These are phyloP conservation scores for Trichoderma koningiopsis DNA, from an alignment of 2,329 filamentous ascomycete species.

Conservation along the genomic window DNA sequence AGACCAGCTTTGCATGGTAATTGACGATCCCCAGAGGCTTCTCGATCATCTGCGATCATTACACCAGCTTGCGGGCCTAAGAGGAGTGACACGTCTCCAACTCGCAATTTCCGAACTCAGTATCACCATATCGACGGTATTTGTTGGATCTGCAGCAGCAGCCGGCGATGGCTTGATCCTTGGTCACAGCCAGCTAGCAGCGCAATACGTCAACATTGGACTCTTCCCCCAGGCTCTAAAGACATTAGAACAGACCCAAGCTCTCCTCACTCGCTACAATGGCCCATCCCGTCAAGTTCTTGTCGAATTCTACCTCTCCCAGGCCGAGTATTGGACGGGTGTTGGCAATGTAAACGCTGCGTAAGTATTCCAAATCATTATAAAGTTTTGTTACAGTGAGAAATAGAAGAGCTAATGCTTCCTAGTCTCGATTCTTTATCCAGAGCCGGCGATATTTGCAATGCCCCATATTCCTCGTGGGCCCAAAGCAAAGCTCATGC, in stretches of 20 bases:
- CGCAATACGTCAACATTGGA: slow-evolving; percentile 58
- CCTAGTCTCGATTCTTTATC: slow-evolving; percentile 38
- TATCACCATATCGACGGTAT: slow-evolving; percentile 44
- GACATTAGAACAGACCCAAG: slow-evolving; percentile 60
- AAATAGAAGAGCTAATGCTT: background rate
- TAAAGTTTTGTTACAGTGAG: background rate
- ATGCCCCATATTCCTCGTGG: slow-evolving; percentile 37
- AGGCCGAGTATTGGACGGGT: slow-evolving; percentile 72
- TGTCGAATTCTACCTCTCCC: slow-evolving; percentile 65
- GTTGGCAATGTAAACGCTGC: slow-evolving; percentile 67
- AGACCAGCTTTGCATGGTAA: slow-evolving; percentile 45
- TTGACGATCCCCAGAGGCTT: slow-evolving; percentile 55
- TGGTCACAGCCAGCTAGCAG: slow-evolving; percentile 51
- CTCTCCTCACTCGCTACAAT: slow-evolving; percentile 46
- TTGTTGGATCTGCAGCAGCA: slow-evolving; percentile 34
- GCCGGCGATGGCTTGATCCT: slow-evolving; percentile 46
- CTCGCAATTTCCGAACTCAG: slow-evolving; percentile 52
- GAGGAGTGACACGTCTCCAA: slow-evolving; percentile 51
- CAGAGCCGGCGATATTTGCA: slow-evolving; percentile 45
- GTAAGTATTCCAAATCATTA: slow-evolving; percentile 34
- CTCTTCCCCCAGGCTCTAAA: slow-evolving; percentile 53
- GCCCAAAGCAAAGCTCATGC: slow-evolving; percentile 40
- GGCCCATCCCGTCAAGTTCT: slow-evolving; percentile 44
- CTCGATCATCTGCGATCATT: slow-evolving; percentile 54
- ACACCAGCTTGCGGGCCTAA: slow-evolving; percentile 54